These are phyloP conservation scores for Penstemon eatonii DNA, from an alignment of 257 asterid species.

Conservation along the genomic window DNA sequence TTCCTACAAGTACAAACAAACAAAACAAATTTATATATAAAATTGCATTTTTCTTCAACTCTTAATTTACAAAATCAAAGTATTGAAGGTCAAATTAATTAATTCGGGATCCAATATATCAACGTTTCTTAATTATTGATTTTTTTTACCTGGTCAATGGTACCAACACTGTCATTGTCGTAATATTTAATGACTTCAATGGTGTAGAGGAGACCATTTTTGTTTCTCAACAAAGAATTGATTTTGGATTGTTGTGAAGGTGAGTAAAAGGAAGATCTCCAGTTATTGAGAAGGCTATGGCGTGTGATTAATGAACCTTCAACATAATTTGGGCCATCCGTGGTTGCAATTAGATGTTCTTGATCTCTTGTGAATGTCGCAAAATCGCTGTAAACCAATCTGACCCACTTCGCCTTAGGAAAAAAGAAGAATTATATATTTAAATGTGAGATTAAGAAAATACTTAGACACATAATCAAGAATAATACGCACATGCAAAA, in stretches of 20 bases:
- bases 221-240: constrained; percentile 30
- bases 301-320: constrained; percentile 62
- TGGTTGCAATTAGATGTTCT: constrained; percentile 47
- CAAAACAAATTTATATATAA: too few relatives aligned
- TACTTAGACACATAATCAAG: too few relatives aligned
- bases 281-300: constrained; percentile 52
- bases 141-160: constrained; percentile 43
- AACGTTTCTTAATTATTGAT: not conserved
- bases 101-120: too few relatives aligned
- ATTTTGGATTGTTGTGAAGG: constrained; percentile 44
- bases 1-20: constrained; percentile 36
- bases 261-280: constrained; percentile 72
- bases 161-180: constrained; percentile 30
- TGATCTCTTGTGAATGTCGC: constrained; percentile 47
- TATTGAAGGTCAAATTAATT: too few relatives aligned
- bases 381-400: constrained; percentile 47
- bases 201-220: constrained; percentile 46
- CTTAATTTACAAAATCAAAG: too few relatives aligned
- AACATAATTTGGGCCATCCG: constrained; percentile 40
- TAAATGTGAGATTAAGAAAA: not conserved
- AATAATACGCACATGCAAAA: not conserved
- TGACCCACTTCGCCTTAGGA: constrained; percentile 52
- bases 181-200: constrained; percentile 60
- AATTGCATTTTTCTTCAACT: too few relatives aligned
- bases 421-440: not conserved